A percentile compares a stretch with the other conserved stretches of the same genome.
Evolutionary conservation across 2,329 filamentous ascomycete species (phyloP).

Genomic region (Microsporum ferrugineum): DNA sequence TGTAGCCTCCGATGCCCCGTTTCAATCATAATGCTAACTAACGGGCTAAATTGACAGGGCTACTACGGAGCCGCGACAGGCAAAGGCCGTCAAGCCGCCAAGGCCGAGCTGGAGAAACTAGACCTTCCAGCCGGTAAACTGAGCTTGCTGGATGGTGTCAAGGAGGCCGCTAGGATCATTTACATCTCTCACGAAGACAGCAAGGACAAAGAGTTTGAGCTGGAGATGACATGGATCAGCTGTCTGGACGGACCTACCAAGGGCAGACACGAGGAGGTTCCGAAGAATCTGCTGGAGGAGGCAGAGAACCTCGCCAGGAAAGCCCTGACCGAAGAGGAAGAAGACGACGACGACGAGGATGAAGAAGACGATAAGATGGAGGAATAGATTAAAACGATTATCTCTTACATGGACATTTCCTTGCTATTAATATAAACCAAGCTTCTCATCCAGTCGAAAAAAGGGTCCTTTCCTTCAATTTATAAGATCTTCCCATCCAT

Average conservation of each 20-base stretch:
- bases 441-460: background rate
- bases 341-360: constrained; percentile 54
- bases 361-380: constrained; percentile 76
- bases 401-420: no score
- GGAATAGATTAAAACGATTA: constrained; percentile 43
- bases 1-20: no score
- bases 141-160: constrained; percentile 75
- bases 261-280: constrained; percentile 85
- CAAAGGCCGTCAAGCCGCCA: constrained; percentile 91
- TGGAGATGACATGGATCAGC: constrained; percentile 99
- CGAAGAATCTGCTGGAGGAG: constrained; percentile 79
- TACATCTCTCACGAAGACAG: constrained; percentile 96
- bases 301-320: constrained; percentile 88
- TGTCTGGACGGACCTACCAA: constrained; percentile 73
- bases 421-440: no score
- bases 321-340: constrained; percentile 73
- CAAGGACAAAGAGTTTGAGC: constrained; percentile 99
- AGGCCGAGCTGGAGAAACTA: constrained; percentile 96
- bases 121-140: constrained; percentile 69
- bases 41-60: constrained; percentile 41
- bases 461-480: background rate
- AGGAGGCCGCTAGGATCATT: constrained; percentile 94
- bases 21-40: constrained; percentile 11
- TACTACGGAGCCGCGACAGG: constrained; percentile 97
- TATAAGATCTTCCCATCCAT: constrained; percentile 52